Evolutionary conservation across 768 basidiomycete genomes (phyloP).

Genomic region (Russula foetens): DNA sequence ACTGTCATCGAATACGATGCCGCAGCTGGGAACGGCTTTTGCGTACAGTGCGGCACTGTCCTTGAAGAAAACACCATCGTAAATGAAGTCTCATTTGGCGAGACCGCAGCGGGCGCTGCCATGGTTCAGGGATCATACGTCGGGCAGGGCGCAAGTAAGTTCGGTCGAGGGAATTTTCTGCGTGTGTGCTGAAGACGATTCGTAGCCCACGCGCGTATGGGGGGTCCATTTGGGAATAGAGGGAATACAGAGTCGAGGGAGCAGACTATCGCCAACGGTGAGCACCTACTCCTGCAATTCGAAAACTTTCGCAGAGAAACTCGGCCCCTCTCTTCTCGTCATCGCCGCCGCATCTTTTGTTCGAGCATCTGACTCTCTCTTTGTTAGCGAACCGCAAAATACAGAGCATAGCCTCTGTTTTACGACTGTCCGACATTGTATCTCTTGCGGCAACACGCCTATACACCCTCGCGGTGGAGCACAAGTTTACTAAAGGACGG

Average conservation of each 20-base stretch:
- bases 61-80: constrained; percentile 92
- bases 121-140: constrained; percentile 95
- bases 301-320: neutral
- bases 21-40: constrained; percentile 80
- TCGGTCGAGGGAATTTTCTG: neutral
- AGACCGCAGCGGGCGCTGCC: constrained; percentile 84
- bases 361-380: neutral
- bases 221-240: constrained; percentile 73
- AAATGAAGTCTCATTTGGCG: constrained; percentile 92
- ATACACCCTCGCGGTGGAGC: constrained; percentile 90
- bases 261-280: constrained; percentile 87
- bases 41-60: constrained; percentile 80
- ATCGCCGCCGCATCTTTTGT: neutral
- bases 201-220: constrained; percentile 73
- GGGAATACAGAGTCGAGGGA: constrained; percentile 78
- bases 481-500: constrained; percentile 90
- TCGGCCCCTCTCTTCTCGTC: too few species aligned
- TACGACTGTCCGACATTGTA: constrained; percentile 74
- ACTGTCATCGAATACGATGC: constrained; percentile 81
- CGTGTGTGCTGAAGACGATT: neutral
- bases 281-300: constrained; percentile 21
- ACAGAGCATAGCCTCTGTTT: constrained; percentile 66
- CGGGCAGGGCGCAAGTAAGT: constrained; percentile 82
- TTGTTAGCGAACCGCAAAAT: constrained; percentile 71
- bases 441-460: constrained; percentile 74